Base-by-base conservation (phyloP, 1,139 yeast genomes). In the Suhomyces terraborum region DNA sequence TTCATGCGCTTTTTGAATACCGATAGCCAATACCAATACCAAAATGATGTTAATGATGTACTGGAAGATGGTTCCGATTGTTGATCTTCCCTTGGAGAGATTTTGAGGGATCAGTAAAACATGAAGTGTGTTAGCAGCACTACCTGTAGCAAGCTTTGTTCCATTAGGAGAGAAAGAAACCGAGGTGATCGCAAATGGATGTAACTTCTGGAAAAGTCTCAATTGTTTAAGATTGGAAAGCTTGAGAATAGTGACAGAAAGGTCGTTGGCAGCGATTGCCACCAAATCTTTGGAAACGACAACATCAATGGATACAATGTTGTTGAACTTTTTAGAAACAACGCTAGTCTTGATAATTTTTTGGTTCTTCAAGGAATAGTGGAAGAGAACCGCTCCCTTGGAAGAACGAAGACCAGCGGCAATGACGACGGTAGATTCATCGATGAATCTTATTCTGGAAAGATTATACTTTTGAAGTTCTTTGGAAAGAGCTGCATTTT, bases 161-260 rank as follows among this genome's bases (percentile, higher is more conserved):
- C 93, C 91, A 52, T 80, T 76, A 8, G 88, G 84, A 12, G 88
- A 82, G 46, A 89, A 80, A 0, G 80, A 70, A 8, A 88, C 78
- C 37, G 79, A 75, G 0, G 97, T 91, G 39, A 91, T 82, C 8
- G 96, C 93, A 61, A 88, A 86, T 7, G 76, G 69, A 59, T 91
- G 98, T 36, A 84, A 81, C 46, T 83, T 77, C 38, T 74, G 73
- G 46, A 82, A 68, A 6, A 73, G 64, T 44, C 75, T 75, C 32
- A 81, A 54, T 8, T 73, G 64, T 36, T 73, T 69, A 42, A 87
- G 75, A 48, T 73, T 78, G 13, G 73, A 68, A 19, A 77, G 64
- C 33, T 75, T 75, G 6, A 82, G 62, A 9, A 86, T 55, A 1
- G 79, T 67, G 17, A 89, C 69, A 1, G 95, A 80, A 47, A 80